phyloP scores from a whole-genome alignment of 768 basidiomycete genomes.

The Zangia roseola region DNA sequence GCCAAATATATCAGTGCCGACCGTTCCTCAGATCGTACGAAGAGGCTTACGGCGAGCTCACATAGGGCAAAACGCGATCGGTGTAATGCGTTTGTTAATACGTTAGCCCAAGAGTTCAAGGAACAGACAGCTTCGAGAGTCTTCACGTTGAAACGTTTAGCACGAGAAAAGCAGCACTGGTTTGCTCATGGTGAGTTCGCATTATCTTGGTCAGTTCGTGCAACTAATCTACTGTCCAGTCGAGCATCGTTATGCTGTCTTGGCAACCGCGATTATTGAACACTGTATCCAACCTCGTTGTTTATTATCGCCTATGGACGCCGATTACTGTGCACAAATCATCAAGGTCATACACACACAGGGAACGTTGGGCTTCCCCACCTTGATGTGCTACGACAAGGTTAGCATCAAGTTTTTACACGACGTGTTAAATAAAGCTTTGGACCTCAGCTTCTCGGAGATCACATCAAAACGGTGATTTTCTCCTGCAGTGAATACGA shows the following conservation, averaged over 20 bases:
- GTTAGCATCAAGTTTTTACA: slow-evolving; percentile 36
- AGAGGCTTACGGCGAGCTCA: slow-evolving; percentile 51
- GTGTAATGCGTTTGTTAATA: slow-evolving; percentile 57
- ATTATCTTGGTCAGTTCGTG: neutral
- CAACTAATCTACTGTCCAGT: slow-evolving; percentile 20
- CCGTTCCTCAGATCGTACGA: slow-evolving; percentile 64
- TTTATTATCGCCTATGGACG: slow-evolving; percentile 94
- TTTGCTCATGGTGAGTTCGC: slow-evolving; percentile 57
- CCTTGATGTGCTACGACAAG: slow-evolving; percentile 81
- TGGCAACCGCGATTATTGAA: slow-evolving; percentile 71
- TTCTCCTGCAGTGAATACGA: slow-evolving; percentile 97
- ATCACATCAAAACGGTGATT: slow-evolving; percentile 78
- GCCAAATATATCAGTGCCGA: slow-evolving; percentile 62
- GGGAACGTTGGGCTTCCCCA: slow-evolving; percentile 89
- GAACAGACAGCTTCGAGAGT: slow-evolving; percentile 70
- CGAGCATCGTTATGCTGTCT: slow-evolving; percentile 39
- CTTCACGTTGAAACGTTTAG: slow-evolving; percentile 74
- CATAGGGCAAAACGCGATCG: slow-evolving; percentile 67
- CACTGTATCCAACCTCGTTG: slow-evolving; percentile 92
- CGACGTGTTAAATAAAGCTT: neutral
- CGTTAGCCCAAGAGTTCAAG: slow-evolving; percentile 67
- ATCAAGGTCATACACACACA: slow-evolving; percentile 83
- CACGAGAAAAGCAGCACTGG: slow-evolving; percentile 81
- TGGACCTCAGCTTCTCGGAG: slow-evolving; percentile 66
- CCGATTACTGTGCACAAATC: slow-evolving; percentile 89